Evolutionary conservation across 208 protist species (phyloP).

Genomic region (Leptomonas seymouri): DNA sequence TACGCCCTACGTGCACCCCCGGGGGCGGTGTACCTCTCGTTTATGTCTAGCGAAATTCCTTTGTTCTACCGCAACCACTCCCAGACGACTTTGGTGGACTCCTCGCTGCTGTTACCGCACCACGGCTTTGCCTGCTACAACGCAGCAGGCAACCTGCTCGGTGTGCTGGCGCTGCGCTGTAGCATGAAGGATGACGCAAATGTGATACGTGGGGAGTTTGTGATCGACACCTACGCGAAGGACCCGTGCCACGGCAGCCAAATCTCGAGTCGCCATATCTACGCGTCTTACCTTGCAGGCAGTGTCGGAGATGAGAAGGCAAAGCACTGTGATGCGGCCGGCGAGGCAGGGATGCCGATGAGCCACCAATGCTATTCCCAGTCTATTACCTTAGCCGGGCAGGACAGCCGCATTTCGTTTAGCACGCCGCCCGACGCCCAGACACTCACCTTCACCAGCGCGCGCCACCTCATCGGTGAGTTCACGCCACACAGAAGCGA

Average conservation of each 20-base stretch:
- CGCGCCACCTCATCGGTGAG: conserved; percentile 32
- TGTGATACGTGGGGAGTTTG: conserved; percentile 37
- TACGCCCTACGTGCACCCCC: conserved; percentile 36
- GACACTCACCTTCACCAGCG: conserved; percentile 41
- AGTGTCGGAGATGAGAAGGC: conserved; percentile 26
- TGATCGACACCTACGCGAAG: conserved; percentile 23
- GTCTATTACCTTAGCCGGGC: conserved; percentile 4
- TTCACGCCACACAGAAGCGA: conserved; percentile 30
- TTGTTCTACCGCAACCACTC: conserved; percentile 69
- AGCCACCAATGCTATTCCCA: conserved; percentile 12
- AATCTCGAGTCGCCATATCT: conserved; percentile 22
- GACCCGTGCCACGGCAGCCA: conserved; percentile 17
- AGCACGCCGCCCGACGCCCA: conserved; percentile 17
- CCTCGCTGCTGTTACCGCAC: conserved; percentile 52
- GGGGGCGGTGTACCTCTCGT: conserved; percentile 47
- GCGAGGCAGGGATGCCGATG: not conserved
- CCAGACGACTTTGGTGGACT: not conserved
- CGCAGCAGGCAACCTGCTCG: conserved; percentile 37
- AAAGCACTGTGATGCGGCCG: not conserved
- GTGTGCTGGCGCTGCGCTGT: conserved; percentile 59
- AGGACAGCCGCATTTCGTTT: not conserved
- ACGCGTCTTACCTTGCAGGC: conserved; percentile 37
- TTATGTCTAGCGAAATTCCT: conserved; percentile 65
- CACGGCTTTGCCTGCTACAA: conserved; percentile 79
- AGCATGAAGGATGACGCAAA: conserved; percentile 25